Evolutionary conservation across 2,329 filamentous ascomycete genomes (phyloP).

Genomic region (Diaporthe citri): DNA sequence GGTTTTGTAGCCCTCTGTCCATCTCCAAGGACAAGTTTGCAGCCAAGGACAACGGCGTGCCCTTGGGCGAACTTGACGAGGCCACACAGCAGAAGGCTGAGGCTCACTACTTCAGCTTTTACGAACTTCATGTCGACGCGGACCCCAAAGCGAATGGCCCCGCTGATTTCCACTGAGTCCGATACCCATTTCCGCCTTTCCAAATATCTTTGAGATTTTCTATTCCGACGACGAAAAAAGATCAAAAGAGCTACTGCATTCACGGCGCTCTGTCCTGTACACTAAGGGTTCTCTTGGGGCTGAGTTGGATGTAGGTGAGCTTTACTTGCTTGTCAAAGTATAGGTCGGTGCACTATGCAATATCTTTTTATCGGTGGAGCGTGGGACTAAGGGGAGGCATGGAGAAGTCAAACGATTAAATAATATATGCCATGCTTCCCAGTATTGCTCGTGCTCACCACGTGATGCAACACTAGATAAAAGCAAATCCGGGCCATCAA

Average conservation of each 20-base stretch:
- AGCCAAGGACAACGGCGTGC: slow-evolving; percentile 61
- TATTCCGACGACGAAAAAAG: background rate
- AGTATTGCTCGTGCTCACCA: background rate
- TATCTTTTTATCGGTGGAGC: slow-evolving; percentile 14
- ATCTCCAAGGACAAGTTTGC: slow-evolving; percentile 54
- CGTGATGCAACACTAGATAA: too few relatives aligned
- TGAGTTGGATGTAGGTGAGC: slow-evolving; percentile 33
- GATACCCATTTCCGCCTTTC: background rate
- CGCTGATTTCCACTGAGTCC: slow-evolving; percentile 63
- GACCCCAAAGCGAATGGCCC: slow-evolving; percentile 62
- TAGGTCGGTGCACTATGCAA: slow-evolving; percentile 20
- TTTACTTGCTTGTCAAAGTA: slow-evolving; percentile 27
- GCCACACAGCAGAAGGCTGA: slow-evolving; percentile 64
- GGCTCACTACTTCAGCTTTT: slow-evolving; percentile 63
- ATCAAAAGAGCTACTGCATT: slow-evolving; percentile 34
- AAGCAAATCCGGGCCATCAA: too few relatives aligned
- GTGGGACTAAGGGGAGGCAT: background rate
- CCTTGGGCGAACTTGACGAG: slow-evolving; percentile 63
- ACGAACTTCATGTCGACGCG: slow-evolving; percentile 63
- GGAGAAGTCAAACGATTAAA: background rate
- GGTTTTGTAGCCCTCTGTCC: slow-evolving; percentile 57
- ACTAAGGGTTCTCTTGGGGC: slow-evolving; percentile 32
- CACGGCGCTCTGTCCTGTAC: slow-evolving; percentile 38
- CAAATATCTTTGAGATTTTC: background rate
- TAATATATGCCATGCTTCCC: slow-evolving; percentile 11